Base-by-base conservation (phyloP, 2,329 filamentous ascomycete species). In the Coleophoma crateriformis region DNA sequence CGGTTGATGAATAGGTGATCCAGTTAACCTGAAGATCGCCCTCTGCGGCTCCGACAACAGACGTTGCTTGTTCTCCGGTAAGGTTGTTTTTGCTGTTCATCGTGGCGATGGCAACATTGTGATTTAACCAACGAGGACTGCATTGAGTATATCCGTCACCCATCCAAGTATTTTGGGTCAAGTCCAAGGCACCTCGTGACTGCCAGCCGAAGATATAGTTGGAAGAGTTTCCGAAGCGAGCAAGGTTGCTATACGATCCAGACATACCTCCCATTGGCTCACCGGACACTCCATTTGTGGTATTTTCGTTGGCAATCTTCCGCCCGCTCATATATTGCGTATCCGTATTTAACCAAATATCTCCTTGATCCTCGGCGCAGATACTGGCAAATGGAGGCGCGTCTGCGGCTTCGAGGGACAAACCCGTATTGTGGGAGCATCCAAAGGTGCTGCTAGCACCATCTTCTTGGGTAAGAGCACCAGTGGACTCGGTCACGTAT, bases 401-500 rank as follows among this genome's bases (percentile, higher is more conserved):
- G 45, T 81, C 78, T 17, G 80, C 78, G 15, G 74, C 78, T 61
- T 82, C 81, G 48, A 84, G 75, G n/a, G n/a, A n/a, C n/a, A n/a
- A n/a, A n/a, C 81, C 81, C 1, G 79, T 83, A 67, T 84, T 84
- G 71, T 84, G 79, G 6, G 75, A 79, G 69, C 81, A 84, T 15
- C 80, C 81, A 73, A 79, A 84, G 13, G 71, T 69, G 49, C 74
- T 79, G 40, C 73, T 74, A 3, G 79, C 77, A 1, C 62, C 45
- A 51, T 82, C 80, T 11, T 64, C 68, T 55, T 76, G 65, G 27
- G 27, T 27, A 3, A 82, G 63, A 7, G 68, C 71, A 12, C 81
- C 81, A 27, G 27, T 27, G 15, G 68, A 58, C 12, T 71, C 63
- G 34, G 66, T 64, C 27, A 78, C 70, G 48, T 79, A 79, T 56